Percentiles rank a stretch among this genome's conserved stretches.
These are phyloP conservation scores for Suaeda aralocaspica DNA, from an alignment of 148 eudicot genomes.

Conservation along the genomic window DNA sequence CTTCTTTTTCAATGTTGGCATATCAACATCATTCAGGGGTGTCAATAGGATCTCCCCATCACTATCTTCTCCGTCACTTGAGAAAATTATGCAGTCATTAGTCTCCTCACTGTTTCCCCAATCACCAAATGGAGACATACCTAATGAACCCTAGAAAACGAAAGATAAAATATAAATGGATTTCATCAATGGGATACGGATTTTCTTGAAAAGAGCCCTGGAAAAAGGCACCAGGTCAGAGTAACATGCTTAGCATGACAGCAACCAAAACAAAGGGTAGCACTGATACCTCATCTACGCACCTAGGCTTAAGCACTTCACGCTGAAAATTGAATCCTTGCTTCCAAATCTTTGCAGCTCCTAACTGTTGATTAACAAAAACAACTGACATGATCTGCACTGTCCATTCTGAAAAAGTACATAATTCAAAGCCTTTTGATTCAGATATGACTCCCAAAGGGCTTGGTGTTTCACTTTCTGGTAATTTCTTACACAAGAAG, in stretches of 20 bases:
- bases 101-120: slow-evolving; percentile 46
- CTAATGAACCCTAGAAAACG: slow-evolving; percentile 40
- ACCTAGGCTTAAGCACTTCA: slow-evolving; percentile 21
- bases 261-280: background rate
- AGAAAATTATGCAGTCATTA: slow-evolving; percentile 41
- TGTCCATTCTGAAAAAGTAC: background rate
- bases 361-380: slow-evolving; percentile 16
- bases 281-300: slow-evolving; percentile 34
- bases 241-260: slow-evolving; percentile 7
- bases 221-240: background rate
- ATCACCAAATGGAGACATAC: slow-evolving; percentile 49
- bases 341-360: slow-evolving; percentile 14
- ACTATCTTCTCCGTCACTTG: slow-evolving; percentile 82
- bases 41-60: slow-evolving; percentile 72
- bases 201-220: background rate
- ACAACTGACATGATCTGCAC: background rate
- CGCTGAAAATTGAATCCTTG: slow-evolving; percentile 16
- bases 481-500: background rate
- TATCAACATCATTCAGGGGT: slow-evolving; percentile 70
- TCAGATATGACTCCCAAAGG: background rate
- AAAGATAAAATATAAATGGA: slow-evolving; percentile 12
- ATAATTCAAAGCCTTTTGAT: background rate
- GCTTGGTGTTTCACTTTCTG: background rate
- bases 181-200: slow-evolving; percentile 3
- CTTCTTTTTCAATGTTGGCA: slow-evolving; percentile 48